A percentile compares a stretch with the other conserved stretches of the same genome.
These are phyloP conservation scores for Leishmania guyanensis DNA, from an alignment of 208 protist species.

Conservation along the genomic window DNA sequence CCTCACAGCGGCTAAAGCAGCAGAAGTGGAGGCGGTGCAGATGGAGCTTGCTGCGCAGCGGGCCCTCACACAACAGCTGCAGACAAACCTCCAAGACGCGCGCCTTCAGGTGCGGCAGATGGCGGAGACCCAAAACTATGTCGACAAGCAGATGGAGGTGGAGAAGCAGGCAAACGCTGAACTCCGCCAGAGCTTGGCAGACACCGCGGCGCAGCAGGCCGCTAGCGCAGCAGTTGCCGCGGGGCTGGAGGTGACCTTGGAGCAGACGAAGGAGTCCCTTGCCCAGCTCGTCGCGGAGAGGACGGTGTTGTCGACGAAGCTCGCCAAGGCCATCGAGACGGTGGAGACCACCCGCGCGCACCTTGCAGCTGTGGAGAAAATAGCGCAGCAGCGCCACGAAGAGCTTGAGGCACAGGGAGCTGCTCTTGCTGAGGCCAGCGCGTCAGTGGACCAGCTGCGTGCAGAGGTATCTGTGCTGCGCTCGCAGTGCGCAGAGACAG, in stretches of 20 bases:
- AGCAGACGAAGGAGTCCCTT: background rate
- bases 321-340: background rate
- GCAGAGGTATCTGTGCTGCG: background rate
- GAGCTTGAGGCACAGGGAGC: background rate
- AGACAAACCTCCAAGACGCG: conserved; percentile 4
- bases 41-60: conserved; percentile 5
- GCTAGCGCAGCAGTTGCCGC: background rate
- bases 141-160: conserved; percentile 16
- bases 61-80: background rate
- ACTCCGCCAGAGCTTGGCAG: background rate
- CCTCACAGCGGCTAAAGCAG: conserved; percentile 17
- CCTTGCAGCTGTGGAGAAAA: background rate
- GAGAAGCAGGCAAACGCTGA: conserved; percentile 8
- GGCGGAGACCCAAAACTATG: conserved; percentile 17
- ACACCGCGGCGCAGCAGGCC: conserved; percentile 6
- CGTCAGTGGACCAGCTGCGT: background rate
- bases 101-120: conserved; percentile 12
- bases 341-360: background rate
- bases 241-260: conserved; percentile 2
- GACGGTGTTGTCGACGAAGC: background rate
- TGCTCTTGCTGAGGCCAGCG: background rate
- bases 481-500: background rate
- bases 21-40: conserved; percentile 15
- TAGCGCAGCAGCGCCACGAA: conserved; percentile 1
- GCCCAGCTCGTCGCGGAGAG: conserved; percentile 1